Conservation (phyloP, 2,329 filamentous ascomycete genomes). For the Colletotrichum euphorbiae region DNA sequence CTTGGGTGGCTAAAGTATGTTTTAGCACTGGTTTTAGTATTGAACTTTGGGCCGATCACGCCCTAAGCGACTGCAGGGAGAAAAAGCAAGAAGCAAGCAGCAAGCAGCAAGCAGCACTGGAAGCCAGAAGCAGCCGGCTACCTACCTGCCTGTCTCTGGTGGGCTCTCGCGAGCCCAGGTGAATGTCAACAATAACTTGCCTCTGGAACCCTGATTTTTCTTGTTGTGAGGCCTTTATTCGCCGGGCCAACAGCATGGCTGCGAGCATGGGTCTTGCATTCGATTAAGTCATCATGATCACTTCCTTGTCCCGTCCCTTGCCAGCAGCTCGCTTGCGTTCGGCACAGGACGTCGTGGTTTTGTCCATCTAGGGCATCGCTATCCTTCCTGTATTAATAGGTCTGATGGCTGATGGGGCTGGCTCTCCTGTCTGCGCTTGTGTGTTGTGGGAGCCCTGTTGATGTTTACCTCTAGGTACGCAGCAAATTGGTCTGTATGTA, state of each 20-base stretch:
- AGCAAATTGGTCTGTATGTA: neutral
- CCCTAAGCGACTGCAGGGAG: conserved; percentile 30
- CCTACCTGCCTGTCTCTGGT: conserved; percentile 4
- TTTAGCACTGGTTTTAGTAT: no score
- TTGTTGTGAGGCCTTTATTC: conserved; percentile 28
- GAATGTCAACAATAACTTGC: conserved; percentile 27
- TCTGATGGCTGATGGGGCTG: neutral
- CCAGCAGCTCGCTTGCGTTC: conserved; percentile 4
- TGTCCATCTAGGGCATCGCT: conserved; percentile 12
- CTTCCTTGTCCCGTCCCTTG: conserved; percentile 15
- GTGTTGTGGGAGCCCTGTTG: neutral
- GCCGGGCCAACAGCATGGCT: conserved; percentile 37
- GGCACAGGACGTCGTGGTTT: conserved; percentile 35
- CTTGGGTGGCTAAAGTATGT: no score
- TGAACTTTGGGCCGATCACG: no score
- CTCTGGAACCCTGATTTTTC: neutral
- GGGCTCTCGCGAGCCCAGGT: no score
- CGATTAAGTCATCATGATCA: conserved; percentile 23
- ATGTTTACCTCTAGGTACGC: no score
- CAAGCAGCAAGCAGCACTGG: conserved; percentile 16
- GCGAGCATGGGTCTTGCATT: conserved; percentile 29
- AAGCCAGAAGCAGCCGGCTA: neutral
- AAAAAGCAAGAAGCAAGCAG: no score
- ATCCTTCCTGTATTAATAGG: neutral
- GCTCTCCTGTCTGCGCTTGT: neutral